phyloP scores from a whole-genome alignment of 768 basidiomycete genomes.

The Psilocybe sp. region DNA sequence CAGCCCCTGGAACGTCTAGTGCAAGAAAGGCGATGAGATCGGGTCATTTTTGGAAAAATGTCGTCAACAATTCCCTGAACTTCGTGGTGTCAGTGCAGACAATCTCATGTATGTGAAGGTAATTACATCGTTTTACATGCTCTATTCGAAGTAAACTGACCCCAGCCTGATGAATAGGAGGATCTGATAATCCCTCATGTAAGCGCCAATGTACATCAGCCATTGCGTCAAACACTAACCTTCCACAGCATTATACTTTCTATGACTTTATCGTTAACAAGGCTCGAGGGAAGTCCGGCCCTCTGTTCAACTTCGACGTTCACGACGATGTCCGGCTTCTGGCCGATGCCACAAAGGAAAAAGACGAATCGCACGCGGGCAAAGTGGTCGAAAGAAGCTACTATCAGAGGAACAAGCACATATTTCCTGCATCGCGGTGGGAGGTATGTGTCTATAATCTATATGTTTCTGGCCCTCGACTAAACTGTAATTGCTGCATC shows the following conservation, averaged over 20 bases:
- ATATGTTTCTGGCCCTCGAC: not conserved
- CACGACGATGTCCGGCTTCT: conserved; percentile 96
- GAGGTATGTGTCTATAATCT: conserved; percentile 58
- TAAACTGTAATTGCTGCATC: not conserved
- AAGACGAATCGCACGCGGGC: conserved; percentile 97
- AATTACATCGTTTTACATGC: conserved; percentile 12
- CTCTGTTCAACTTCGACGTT: conserved; percentile 97
- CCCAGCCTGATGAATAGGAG: conserved; percentile 51
- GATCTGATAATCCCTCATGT: conserved; percentile 97
- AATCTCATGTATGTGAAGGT: conserved; percentile 99
- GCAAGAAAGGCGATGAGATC: conserved; percentile 95
- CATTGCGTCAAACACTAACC: conserved; percentile 1
- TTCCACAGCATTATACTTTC: conserved; percentile 88
- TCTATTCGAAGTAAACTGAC: not conserved
- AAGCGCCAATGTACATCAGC: conserved; percentile 7
- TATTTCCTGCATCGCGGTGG: conserved; percentile 96
- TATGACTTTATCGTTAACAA: conserved; percentile 99
- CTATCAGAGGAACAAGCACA: conserved; percentile 96
- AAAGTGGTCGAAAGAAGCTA: conserved; percentile 97
- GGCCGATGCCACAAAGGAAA: conserved; percentile 93
- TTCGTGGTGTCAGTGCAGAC: conserved; percentile 86
- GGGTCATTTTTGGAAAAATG: conserved; percentile 89
- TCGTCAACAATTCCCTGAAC: conserved; percentile 87
- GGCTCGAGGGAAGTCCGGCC: conserved; percentile 96
- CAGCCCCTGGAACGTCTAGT: conserved; percentile 44